Conservation (phyloP, 306 rosid species). For the Quercus dentata region DNA sequence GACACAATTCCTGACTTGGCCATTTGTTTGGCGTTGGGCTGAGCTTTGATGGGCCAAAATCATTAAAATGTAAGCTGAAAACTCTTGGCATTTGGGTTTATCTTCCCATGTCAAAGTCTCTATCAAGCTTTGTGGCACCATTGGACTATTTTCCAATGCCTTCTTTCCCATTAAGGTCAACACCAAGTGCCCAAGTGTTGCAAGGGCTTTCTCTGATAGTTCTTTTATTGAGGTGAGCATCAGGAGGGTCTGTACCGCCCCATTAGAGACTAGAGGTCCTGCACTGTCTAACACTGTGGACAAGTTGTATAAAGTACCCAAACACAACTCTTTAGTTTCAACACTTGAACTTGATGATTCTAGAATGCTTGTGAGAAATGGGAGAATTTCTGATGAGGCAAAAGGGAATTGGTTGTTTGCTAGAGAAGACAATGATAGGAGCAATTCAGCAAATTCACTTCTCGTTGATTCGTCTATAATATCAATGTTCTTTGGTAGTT, state of each 20-base stretch:
- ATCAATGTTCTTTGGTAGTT: conserved; percentile 54
- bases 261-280: conserved; percentile 51
- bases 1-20: conserved; percentile 62
- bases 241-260: conserved; percentile 54
- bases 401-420: conserved; percentile 57
- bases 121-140: conserved; percentile 62
- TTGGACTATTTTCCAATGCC: conserved; percentile 57
- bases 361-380: conserved; percentile 41
- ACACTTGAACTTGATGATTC: conserved; percentile 40
- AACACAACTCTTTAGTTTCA: conserved; percentile 50
- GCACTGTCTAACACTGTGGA: conserved; percentile 73
- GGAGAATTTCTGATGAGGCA: conserved; percentile 51
- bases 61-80: conserved; percentile 79
- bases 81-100: conserved; percentile 71
- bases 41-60: conserved; percentile 89
- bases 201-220: conserved; percentile 72
- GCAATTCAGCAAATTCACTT: conserved; percentile 51
- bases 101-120: conserved; percentile 90
- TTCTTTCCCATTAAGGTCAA: conserved; percentile 77
- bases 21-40: conserved; percentile 75
- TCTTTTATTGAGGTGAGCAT: conserved; percentile 37
- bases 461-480: conserved; percentile 55
- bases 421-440: conserved; percentile 64
- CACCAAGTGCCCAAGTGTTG: conserved; percentile 73
- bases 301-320: conserved; percentile 64